Evolutionary conservation across 2,329 filamentous ascomycete species (phyloP), one percentile per base, ranked within the genome.

Genomic region (Cercospora canescens): DNA sequence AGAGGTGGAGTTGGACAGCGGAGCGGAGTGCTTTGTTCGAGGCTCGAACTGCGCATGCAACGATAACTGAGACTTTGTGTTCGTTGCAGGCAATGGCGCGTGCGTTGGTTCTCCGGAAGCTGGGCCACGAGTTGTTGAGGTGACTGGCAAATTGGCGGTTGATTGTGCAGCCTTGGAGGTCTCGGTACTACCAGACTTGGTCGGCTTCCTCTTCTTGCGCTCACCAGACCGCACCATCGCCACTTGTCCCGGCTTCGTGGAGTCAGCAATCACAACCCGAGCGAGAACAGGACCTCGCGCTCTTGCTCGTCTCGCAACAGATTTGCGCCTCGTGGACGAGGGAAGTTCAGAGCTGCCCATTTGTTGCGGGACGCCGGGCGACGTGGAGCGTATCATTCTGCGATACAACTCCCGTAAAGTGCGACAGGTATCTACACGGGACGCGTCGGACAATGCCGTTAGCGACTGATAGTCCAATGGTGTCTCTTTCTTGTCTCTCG

Each of bases 371-470:
- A 56, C 26, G 12, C 21, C 32, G 16, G 45, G 21, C 45, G 56
- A 3, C 21, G 6, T 7, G 37, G 34, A 14, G 11, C 66, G 64
- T n/a, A 55, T 24, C 65, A 74, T 67, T 6, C 75, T 68, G 11
- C 63, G 68, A 60, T 76, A 79, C 8, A 83, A 75, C 62, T 79
- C 75, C 32, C 77, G 77, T 59, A 83, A 74, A 16, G 79, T 77
- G 12, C 76, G 72, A 55, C 83, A 73, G 18, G 81, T 81, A 52
- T 83, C 81, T n/a, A 73, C 65, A n/a, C 82, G 72, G 14, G 81
- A 81, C 7, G 71, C 69, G 60, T 84, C 81, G n/a, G 81, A 82
- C 28, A 83, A 71, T 59, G 74, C 76, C n/a, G 79, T 82, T 54
- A 84, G 70, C 1, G 79, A 79, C 52, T 74, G 77, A 70, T 81